phyloP scores from a whole-genome alignment of 2,329 filamentous ascomycete genomes.

The Botryosphaeria dothidea region DNA sequence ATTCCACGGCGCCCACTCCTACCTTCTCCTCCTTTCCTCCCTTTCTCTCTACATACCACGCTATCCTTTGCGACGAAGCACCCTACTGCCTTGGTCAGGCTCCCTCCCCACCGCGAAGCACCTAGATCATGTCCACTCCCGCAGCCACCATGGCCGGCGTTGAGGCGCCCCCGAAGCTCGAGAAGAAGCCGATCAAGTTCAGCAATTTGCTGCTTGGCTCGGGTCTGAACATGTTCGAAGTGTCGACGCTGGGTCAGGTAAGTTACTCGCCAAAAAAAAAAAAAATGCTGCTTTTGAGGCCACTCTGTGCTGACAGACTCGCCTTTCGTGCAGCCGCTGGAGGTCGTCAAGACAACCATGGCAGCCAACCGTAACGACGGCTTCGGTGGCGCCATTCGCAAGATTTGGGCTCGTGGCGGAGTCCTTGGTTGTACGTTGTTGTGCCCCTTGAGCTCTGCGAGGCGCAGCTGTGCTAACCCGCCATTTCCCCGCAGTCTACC shows the following conservation, averaged over 20 bases:
- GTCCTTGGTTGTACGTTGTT: slow-evolving; percentile 82
- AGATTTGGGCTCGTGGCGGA: slow-evolving; percentile 94
- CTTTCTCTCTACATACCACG: slow-evolving; percentile 25
- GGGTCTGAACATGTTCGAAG: slow-evolving; percentile 93
- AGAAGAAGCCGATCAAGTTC: slow-evolving; percentile 99
- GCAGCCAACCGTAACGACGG: slow-evolving; percentile 91
- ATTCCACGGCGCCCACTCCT: slow-evolving; percentile 24
- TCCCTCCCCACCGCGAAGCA: slow-evolving; percentile 56
- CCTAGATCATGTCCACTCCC: slow-evolving; percentile 53
- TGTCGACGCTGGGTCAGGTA: slow-evolving; percentile 70
- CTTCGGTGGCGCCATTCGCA: slow-evolving; percentile 76
- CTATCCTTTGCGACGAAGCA: slow-evolving; percentile 73
- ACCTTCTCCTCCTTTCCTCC: slow-evolving; percentile 24
- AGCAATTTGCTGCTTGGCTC: slow-evolving; percentile 95
- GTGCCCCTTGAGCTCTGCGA: not conserved
- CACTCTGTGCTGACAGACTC: slow-evolving; percentile 43
- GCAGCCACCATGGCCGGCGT: slow-evolving; percentile 45
- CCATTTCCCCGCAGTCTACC: slow-evolving; percentile 72
- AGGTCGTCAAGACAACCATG: slow-evolving; percentile 99
- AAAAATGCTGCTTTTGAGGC: not conserved
- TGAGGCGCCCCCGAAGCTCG: slow-evolving; percentile 62
- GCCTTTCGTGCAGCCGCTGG: slow-evolving; percentile 69
- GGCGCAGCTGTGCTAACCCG: not conserved
- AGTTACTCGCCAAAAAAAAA: slow-evolving; percentile 21
- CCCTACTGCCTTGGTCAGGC: slow-evolving; percentile 97